phyloP scores from a whole-genome alignment of 2,329 filamentous ascomycete genomes.

The Fusarium xylarioides region DNA sequence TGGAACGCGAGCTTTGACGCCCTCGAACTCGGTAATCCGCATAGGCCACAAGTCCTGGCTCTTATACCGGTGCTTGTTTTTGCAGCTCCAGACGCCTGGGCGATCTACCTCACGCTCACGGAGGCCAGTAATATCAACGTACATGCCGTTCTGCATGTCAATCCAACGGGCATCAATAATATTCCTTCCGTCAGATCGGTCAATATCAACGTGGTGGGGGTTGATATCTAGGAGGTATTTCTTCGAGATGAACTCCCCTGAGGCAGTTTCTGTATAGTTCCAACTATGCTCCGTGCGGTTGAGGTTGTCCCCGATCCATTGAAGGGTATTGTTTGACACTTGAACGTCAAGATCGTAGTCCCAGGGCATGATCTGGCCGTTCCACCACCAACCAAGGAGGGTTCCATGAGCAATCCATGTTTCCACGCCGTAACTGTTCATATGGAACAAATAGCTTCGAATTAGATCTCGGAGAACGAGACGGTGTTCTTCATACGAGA shows the following conservation, averaged over 20 bases:
- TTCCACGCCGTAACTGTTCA: conserved; percentile 71
- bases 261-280: conserved; percentile 54
- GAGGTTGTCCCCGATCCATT: conserved; percentile 69
- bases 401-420: conserved; percentile 91
- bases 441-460: conserved; percentile 76
- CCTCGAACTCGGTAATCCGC: conserved; percentile 78
- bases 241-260: conserved; percentile 51
- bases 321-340: conserved; percentile 72
- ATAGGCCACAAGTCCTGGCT: conserved; percentile 80
- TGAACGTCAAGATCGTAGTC: conserved; percentile 88
- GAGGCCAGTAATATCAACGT: conserved; percentile 84
- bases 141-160: conserved; percentile 78
- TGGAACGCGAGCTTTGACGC: conserved; percentile 74
- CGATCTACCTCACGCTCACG: conserved; percentile 68
- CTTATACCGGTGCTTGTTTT: conserved; percentile 79
- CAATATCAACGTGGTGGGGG: conserved; percentile 70
- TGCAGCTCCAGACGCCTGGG: conserved; percentile 79
- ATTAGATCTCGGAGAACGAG: conserved; percentile 74
- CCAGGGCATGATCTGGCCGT: conserved; percentile 79
- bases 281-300: conserved; percentile 76
- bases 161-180: conserved; percentile 89
- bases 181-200: conserved; percentile 74
- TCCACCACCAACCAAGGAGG: conserved; percentile 91
- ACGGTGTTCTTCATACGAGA: conserved; percentile 73
- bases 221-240: conserved; percentile 81